Percentiles rank a stretch among this genome's conserved stretches.
Conservation (phyloP, 208 protist species). For the Crithidia acanthocephali region DNA sequence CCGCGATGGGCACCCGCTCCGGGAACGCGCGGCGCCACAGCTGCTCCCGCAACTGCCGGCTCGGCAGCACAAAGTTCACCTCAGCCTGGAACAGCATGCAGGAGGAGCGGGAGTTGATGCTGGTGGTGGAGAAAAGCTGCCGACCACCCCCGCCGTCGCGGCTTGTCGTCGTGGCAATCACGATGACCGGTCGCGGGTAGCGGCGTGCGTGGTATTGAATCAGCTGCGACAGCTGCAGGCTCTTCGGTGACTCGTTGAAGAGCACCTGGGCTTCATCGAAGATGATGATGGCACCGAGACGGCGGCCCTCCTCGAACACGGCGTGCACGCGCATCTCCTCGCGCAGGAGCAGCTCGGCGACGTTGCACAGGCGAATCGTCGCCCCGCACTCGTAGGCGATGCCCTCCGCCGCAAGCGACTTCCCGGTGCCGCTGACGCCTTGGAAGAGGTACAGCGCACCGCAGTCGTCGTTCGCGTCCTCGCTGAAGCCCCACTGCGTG, state of each 20-base stretch:
- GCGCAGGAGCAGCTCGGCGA: slow-evolving; percentile 67
- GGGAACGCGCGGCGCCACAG: slow-evolving; percentile 81
- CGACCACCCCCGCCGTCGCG: slow-evolving; percentile 32
- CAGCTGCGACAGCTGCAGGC: slow-evolving; percentile 67
- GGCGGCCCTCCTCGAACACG: slow-evolving; percentile 84
- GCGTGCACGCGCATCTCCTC: slow-evolving; percentile 52
- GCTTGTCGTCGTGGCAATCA: slow-evolving; percentile 78
- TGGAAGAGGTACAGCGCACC: slow-evolving; percentile 71
- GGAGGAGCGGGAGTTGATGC: slow-evolving; percentile 53
- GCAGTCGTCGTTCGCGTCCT: slow-evolving; percentile 47
- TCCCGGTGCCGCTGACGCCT: slow-evolving; percentile 85
- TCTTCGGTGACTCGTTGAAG: slow-evolving; percentile 77
- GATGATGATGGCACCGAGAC: slow-evolving; percentile 87
- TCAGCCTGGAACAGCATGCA: slow-evolving; percentile 63
- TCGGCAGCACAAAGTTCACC: slow-evolving; percentile 67
- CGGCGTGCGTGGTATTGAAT: slow-evolving; percentile 83
- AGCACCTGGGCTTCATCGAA: slow-evolving; percentile 89
- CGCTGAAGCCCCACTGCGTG: slow-evolving; percentile 89
- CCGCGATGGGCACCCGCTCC: slow-evolving; percentile 58
- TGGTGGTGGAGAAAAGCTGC: slow-evolving; percentile 29
- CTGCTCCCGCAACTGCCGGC: slow-evolving; percentile 54
- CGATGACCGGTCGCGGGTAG: slow-evolving; percentile 78
- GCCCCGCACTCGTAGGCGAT: slow-evolving; percentile 92
- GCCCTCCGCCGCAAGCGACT: slow-evolving; percentile 87
- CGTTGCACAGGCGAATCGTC: slow-evolving; percentile 89